Evolutionary conservation across 768 basidiomycete genomes (phyloP), one percentile per base, ranked within the genome.

Genomic region (Botryobasidium botryosum): DNA sequence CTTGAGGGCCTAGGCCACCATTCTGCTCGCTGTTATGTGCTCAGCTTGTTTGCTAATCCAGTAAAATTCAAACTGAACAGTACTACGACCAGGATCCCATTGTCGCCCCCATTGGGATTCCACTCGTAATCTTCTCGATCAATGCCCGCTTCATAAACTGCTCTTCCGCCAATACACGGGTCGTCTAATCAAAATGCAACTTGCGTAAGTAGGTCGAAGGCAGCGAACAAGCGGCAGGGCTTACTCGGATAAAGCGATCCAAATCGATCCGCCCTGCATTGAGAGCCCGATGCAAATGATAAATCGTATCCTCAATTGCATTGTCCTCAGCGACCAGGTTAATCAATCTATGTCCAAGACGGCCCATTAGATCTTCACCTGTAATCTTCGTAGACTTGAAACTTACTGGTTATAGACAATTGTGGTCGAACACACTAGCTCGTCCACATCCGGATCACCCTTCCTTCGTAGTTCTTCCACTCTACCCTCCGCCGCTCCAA

Each of bases 271-370:
- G 75, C 1, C 85, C 85, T 43, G 79, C 67, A 57, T 94, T 94
- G 51, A 99, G 67, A 0, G 90, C 92, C 50, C 90, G 73, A 52
- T 91, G 87, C 38, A 99, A 72, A 59, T 97, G 90, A 63, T 96
- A 99, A 48, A 94, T 82, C 37, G 92, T 92, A 60, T 97, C 94
- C 63, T 96, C 92, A 57, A 97, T 90, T 1, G 92, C 88, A 55
- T 88, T 90, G 61, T 97, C 94, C 61, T 99, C 94, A n/a, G 94
- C 91, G n/a, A 96, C 80, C 24, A 97, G 70, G 57, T 96, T 85
- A 53, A 96, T 78, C 20, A 99, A 67, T 63, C 92, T 97, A 57
- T 1, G 27, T 4, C 23, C 33, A 18, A 15, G 6, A 1, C 31
- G n/a, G 27, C 17, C 10, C 20, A 26, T 41, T 40, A 26, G 36